A percentile compares a stretch with the other conserved stretches of the same genome.
These are phyloP conservation scores for Paraleonurus japonicus DNA, from an alignment of 257 asterid genomes.

Conservation along the genomic window DNA sequence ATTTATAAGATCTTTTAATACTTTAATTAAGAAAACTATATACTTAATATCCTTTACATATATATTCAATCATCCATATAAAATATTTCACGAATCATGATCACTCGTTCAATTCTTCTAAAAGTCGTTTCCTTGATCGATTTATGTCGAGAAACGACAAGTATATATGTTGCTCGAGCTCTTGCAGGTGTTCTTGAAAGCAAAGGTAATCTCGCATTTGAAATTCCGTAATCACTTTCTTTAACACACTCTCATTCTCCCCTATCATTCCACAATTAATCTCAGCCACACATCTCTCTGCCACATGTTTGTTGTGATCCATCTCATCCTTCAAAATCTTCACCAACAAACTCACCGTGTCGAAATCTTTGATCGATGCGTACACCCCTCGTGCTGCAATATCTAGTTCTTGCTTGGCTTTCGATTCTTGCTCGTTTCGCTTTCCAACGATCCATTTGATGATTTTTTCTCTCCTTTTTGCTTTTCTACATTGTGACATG, in stretches of 20 bases:
- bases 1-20: no score
- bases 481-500: conserved; percentile 36
- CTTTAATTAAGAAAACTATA: no score
- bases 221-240: conserved; percentile 49
- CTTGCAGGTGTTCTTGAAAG: conserved; percentile 50
- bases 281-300: conserved; percentile 37
- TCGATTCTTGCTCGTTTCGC: not conserved
- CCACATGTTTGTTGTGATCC: conserved; percentile 52
- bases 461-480: conserved; percentile 37
- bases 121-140: conserved; percentile 53
- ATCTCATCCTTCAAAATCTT: conserved; percentile 48
- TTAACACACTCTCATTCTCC: conserved; percentile 39
- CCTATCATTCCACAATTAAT: conserved; percentile 27
- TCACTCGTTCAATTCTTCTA: conserved; percentile 31
- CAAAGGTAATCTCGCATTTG: conserved; percentile 29
- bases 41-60: no score
- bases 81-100: no score
- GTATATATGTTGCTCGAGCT: conserved; percentile 63
- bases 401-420: conserved; percentile 45
- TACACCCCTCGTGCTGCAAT: conserved; percentile 67
- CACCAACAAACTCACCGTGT: conserved; percentile 51
- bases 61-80: no score
- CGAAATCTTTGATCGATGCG: conserved; percentile 60
- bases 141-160: conserved; percentile 62
- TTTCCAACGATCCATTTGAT: conserved; percentile 2